Base-by-base conservation (phyloP, 768 basidiomycete species). In the Tricholomella constricta region DNA sequence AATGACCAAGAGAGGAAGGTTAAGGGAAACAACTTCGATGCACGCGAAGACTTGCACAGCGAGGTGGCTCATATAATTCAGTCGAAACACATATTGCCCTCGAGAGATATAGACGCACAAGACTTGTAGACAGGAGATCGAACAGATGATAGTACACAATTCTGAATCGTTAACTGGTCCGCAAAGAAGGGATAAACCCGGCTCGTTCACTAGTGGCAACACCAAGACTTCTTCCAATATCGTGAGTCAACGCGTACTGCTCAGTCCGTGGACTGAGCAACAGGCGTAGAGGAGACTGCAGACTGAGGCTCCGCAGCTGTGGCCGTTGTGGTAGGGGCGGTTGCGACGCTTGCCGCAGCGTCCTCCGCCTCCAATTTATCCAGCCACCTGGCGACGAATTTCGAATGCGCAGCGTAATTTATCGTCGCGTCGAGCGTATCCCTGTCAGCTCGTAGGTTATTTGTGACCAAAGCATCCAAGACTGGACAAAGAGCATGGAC, bases 311-410 rank as follows among this genome's bases (percentile, higher is more conserved):
- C 51, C 12, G 37, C 38, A 32, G 38, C 48, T 2, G 48, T 49
- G 20, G 26, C 22, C 6, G 48, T 42, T 22, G 37, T 37, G 8
- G 45, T 46, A 15, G 45, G 45, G 4, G n/a, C 29, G 26, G 25
- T 14, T 32, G 26, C 9, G 42, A n/a, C n/a, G 17, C 20, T 35
- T 2, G 19, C 48, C 12, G 54, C 36, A 26, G 32, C 12, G 22
- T 59, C 54, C 44, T 62, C 60, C 20, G 23, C 36, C 25, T 64
- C 56, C 17, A 62, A 32, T 57, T 74, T 80, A 51, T 78, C 78
- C 34, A 91, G 72, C 76, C 84, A 85, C 63, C 83, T 83, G 34
- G 79, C 77, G 6, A 90, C 85, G 60, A 91, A 91, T 65, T 84
- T 86, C 25, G 77, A 69, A 58, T 93, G 91, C 0, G 81, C 85